These are phyloP conservation scores for Aspergillus fumigatiaffinis DNA, from an alignment of 2,329 filamentous ascomycete genomes.

Conservation along the genomic window DNA sequence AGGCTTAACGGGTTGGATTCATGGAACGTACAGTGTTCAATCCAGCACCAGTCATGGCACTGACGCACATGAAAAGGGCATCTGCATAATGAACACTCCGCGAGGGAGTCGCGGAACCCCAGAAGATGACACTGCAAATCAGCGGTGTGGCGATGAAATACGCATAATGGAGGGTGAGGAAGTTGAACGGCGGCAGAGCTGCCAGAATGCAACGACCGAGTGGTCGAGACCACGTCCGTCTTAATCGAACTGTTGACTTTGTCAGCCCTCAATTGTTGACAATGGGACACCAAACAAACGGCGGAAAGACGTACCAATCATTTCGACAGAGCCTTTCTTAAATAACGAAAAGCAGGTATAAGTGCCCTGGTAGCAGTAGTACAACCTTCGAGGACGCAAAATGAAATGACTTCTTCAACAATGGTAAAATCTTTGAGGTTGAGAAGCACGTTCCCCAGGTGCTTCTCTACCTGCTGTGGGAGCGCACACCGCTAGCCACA, in stretches of 20 bases:
- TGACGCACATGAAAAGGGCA: conserved; percentile 62
- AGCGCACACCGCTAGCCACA: conserved; percentile 17
- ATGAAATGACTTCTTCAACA: neutral
- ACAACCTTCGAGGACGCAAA: no score
- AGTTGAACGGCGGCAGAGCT: conserved; percentile 48
- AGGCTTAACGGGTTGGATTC: neutral
- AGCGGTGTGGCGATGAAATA: conserved; percentile 61
- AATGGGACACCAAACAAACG: neutral
- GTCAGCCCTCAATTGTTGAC: no score
- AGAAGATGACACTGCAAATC: conserved; percentile 59
- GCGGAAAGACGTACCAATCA: neutral
- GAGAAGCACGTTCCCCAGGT: neutral
- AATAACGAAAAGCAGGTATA: no score
- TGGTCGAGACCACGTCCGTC: conserved; percentile 13
- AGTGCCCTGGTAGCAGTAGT: no score
- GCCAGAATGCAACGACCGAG: conserved; percentile 21
- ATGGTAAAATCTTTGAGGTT: neutral
- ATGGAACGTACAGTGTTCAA: conserved; percentile 56
- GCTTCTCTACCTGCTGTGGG: neutral
- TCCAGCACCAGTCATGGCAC: conserved; percentile 64
- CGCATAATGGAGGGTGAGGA: conserved; percentile 62
- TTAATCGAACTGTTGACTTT: neutral
- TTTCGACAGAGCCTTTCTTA: neutral
- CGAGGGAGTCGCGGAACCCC: conserved; percentile 47
- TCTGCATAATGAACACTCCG: conserved; percentile 58